A percentile compares a stretch with the other conserved stretches of the same genome.
Evolutionary conservation across 1,284 basidiomycete species (phyloP).

Genomic region (Inonotus obliquus): DNA sequence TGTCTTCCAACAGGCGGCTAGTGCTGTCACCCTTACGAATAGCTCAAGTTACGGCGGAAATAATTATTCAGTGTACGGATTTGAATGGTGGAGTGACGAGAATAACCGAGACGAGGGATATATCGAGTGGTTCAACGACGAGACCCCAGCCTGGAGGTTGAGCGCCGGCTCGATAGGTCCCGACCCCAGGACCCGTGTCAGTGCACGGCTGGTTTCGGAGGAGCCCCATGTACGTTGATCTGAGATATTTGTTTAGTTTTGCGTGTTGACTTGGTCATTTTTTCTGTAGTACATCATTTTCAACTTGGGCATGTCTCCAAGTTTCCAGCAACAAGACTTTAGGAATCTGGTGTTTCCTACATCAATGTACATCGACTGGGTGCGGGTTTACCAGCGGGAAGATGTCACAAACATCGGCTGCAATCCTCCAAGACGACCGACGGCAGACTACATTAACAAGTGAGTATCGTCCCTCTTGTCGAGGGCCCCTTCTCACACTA

Average conservation of each 20-base stretch:
- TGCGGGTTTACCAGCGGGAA: slow-evolving; percentile 40
- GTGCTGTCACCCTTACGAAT: slow-evolving; percentile 31
- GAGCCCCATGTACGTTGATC: slow-evolving; percentile 43
- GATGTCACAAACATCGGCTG: slow-evolving; percentile 35
- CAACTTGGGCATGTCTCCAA: slow-evolving; percentile 38
- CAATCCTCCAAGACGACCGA: slow-evolving; percentile 35
- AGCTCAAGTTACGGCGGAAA: slow-evolving; percentile 29
- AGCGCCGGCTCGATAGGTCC: slow-evolving; percentile 34
- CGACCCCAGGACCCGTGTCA: slow-evolving; percentile 33
- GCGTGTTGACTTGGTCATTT: slow-evolving; percentile 4
- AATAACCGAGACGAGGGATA: slow-evolving; percentile 38
- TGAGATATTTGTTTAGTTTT: not conserved
- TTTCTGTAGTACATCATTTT: slow-evolving; percentile 37
- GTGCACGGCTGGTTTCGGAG: slow-evolving; percentile 43
- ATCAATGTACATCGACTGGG: slow-evolving; percentile 39
- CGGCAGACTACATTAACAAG: slow-evolving; percentile 51
- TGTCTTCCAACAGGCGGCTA: slow-evolving; percentile 43
- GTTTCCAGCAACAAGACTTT: slow-evolving; percentile 39
- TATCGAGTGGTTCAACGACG: slow-evolving; percentile 45
- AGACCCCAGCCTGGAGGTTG: slow-evolving; percentile 43
- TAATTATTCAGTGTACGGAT: slow-evolving; percentile 30
- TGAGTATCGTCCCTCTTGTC: slow-evolving; percentile 26
- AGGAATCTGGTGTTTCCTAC: slow-evolving; percentile 34
- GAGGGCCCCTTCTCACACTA: slow-evolving; percentile 7
- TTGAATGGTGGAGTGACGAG: slow-evolving; percentile 37